Evolutionary conservation across 1,284 basidiomycete genomes (phyloP).

Genomic region (Dichomitus squalens): DNA sequence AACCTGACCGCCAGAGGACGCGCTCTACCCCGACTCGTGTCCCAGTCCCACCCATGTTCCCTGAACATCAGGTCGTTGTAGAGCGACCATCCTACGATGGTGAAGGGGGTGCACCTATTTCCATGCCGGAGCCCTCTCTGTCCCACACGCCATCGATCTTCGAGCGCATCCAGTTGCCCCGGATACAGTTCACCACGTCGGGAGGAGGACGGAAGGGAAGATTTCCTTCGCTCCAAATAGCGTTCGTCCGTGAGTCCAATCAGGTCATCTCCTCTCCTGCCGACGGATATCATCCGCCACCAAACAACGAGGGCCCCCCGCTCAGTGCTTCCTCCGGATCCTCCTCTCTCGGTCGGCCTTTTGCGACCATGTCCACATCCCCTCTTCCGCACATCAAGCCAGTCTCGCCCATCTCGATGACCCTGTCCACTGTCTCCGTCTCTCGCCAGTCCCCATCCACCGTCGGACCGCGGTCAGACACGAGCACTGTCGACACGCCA

Average conservation of each 20-base stretch:
- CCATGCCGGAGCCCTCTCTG: slow-evolving; percentile 7
- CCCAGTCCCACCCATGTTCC: slow-evolving; percentile 16
- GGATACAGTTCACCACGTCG: slow-evolving; percentile 3
- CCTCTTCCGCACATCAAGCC: slow-evolving; percentile 7
- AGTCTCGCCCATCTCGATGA: slow-evolving; percentile 10
- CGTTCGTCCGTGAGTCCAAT: slow-evolving; percentile 19
- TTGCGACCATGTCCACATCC: slow-evolving; percentile 15
- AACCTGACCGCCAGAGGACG: slow-evolving; percentile 4
- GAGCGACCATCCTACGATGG: not conserved
- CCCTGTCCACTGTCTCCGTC: slow-evolving; percentile 5
- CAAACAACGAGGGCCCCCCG: not conserved
- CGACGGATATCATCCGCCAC: not conserved
- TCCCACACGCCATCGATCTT: not conserved
- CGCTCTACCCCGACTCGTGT: slow-evolving; percentile 7
- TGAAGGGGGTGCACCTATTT: not conserved
- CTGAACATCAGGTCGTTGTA: not conserved
- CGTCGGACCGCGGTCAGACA: not conserved
- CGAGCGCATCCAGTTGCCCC: slow-evolving; percentile 9
- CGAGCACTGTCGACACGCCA: no score
- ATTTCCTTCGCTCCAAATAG: slow-evolving; percentile 15
- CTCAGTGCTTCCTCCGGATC: slow-evolving; percentile 11
- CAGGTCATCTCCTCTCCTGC: slow-evolving; percentile 15
- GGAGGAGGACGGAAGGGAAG: slow-evolving; percentile 9
- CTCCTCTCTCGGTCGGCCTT: slow-evolving; percentile 16
- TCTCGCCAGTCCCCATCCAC: slow-evolving; percentile 3